Conservation (phyloP, 768 basidiomycete genomes). For the Podaxis sp. region DNA sequence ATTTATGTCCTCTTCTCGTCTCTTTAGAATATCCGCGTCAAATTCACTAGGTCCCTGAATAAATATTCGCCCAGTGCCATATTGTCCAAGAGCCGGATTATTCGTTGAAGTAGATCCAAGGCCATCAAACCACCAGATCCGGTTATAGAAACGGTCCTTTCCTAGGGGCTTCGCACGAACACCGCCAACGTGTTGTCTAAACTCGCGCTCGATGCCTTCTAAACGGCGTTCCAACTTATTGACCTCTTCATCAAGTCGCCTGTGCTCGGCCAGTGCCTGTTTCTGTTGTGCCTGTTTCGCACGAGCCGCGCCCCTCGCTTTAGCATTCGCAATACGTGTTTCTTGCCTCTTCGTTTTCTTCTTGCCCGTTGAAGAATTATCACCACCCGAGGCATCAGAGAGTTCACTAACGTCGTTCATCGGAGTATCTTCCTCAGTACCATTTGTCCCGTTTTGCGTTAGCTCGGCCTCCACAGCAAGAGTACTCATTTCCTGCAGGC, state of each 20-base stretch:
- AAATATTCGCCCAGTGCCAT: constrained; percentile 88
- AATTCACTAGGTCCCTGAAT: constrained; percentile 88
- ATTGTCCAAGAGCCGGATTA: constrained; percentile 46
- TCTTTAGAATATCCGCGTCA: constrained; percentile 71
- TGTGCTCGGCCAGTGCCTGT: constrained; percentile 80
- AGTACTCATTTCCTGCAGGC: constrained; percentile 72
- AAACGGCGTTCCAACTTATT: constrained; percentile 78
- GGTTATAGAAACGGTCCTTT: constrained; percentile 90
- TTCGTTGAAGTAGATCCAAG: constrained; percentile 82
- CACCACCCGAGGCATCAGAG: constrained; percentile 70
- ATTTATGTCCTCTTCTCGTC: constrained; percentile 60
- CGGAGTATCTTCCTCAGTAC: constrained; percentile 55
- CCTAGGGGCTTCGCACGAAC: constrained; percentile 89
- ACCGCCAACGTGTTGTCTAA: constrained; percentile 83
- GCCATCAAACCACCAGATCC: constrained; percentile 99
- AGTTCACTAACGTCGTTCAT: constrained; percentile 72
- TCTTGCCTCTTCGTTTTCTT: constrained; percentile 34
- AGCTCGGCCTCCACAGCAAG: constrained; percentile 61
- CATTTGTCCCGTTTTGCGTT: constrained; percentile 39
- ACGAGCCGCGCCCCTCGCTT: constrained; percentile 78
- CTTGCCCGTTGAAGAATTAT: constrained; percentile 54
- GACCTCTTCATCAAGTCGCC: constrained; percentile 85
- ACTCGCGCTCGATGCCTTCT: constrained; percentile 90
- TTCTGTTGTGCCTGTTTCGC: constrained; percentile 78
- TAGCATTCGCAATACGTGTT: constrained; percentile 52